Conservation (phyloP, 139 green algal genomes). For the Trebouxia sp. region DNA sequence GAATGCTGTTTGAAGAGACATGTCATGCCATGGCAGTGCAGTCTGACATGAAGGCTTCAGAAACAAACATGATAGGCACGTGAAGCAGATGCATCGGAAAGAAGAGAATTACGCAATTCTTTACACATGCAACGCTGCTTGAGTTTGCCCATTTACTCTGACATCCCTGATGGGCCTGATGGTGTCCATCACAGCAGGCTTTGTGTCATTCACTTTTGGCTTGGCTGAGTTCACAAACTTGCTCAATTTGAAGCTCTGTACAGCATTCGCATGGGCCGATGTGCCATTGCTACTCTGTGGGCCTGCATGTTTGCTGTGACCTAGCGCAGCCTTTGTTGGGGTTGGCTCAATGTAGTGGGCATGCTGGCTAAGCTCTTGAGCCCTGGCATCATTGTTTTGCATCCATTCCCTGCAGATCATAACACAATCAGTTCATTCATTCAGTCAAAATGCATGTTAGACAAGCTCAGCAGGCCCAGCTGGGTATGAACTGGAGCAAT, state of each 20-base stretch:
- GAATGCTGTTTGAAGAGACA: too few relatives aligned
- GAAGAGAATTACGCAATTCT: neutral
- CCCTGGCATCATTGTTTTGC: constrained; percentile 3
- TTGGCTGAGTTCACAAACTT: constrained; percentile 19
- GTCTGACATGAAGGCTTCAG: too few relatives aligned
- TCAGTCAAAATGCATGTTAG: neutral
- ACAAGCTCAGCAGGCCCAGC: too few relatives aligned
- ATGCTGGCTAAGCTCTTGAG: neutral
- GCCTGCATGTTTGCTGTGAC: constrained; percentile 23
- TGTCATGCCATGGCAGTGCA: too few relatives aligned
- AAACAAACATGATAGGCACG: too few relatives aligned
- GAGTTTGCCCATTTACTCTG: constrained; percentile 15
- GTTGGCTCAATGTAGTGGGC: constrained; percentile 24
- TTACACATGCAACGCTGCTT: neutral
- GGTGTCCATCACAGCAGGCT: constrained; percentile 2
- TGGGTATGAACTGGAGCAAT: too few relatives aligned
- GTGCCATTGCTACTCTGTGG: neutral
- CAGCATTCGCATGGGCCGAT: neutral
- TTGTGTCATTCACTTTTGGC: constrained; percentile 11
- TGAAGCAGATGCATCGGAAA: neutral
- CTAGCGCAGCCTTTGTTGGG: constrained; percentile 11
- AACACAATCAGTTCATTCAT: neutral
- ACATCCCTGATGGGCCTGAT: constrained; percentile 6
- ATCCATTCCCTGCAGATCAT: constrained; percentile 25
- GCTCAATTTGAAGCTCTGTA: constrained; percentile 29